These are phyloP conservation scores for Gentiana macrophylla DNA, from an alignment of 257 asterid genomes.

Conservation along the genomic window DNA sequence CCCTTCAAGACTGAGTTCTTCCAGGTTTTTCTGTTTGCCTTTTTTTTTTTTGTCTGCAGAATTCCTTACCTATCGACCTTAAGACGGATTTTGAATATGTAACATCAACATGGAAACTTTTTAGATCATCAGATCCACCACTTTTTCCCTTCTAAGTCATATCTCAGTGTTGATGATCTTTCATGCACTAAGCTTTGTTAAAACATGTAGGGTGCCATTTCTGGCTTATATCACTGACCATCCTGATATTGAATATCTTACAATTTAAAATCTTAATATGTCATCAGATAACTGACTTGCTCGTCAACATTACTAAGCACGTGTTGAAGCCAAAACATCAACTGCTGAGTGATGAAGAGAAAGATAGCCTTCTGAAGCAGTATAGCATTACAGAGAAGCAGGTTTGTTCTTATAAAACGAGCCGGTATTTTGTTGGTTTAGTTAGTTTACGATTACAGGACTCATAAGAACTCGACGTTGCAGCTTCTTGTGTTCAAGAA, in stretches of 20 bases:
- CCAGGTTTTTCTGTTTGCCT: slow-evolving; percentile 32
- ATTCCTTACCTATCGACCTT: not conserved
- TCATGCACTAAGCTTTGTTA: too few relatives aligned
- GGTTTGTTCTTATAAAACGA: slow-evolving; percentile 28
- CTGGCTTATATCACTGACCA: too few relatives aligned
- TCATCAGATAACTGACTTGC: slow-evolving; percentile 73
- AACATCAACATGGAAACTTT: not conserved
- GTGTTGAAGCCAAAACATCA: slow-evolving; percentile 84
- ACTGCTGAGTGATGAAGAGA: slow-evolving; percentile 55
- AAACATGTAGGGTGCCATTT: too few relatives aligned
- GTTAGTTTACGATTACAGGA: not conserved
- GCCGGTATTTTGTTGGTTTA: not conserved
- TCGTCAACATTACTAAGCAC: slow-evolving; percentile 74
- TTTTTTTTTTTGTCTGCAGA: not conserved
- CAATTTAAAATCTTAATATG: slow-evolving; percentile 6
- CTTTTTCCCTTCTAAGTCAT: not conserved
- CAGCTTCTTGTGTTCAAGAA: not conserved
- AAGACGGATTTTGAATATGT: too few relatives aligned
- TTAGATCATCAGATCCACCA: not conserved
- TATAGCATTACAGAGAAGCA: slow-evolving; percentile 73
- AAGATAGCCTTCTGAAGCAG: slow-evolving; percentile 47
- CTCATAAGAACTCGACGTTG: too few relatives aligned
- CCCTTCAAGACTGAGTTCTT: slow-evolving; percentile 64
- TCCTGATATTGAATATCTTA: not conserved
- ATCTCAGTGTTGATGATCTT: too few relatives aligned